Evolutionary conservation across 2,329 filamentous ascomycete species (phyloP), one percentile per base, ranked within the genome.

Genomic region (Diaporthe sp.): DNA sequence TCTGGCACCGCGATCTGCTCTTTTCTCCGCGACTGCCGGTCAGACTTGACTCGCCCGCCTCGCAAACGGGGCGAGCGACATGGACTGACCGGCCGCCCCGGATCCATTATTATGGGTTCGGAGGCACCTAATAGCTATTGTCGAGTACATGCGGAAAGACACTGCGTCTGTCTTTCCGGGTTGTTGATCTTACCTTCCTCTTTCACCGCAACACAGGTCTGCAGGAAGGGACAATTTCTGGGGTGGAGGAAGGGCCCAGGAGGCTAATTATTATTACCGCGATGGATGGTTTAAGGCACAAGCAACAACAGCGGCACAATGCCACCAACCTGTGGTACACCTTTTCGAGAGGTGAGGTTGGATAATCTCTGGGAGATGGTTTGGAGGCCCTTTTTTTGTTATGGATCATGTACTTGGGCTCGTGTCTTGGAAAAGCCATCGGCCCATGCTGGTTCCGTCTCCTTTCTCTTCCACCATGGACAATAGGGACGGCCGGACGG

Each of bases 1-100:
- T 90, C 89, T 87, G 88, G 89, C 86, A 90, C 89, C 90, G 87
- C 88, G 88, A 89, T 89, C 85, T 87, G 83, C 81, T 83, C 79
- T 77, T 72, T 75, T 76, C 70, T 72, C 58, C 69, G 67, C 73
- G 39, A 73, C 55, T 73, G 70, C 69, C 34, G 72, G 72, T 76
- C 59, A 61, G 59, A 79, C 82, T 85, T 81, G 79, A 78, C 79
- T 82, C 49, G 34, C 80, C 77, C 78, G 69, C 72, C 39, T 62
- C 61, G 67, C 68, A 22, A 28, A 42, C 55, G 44, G 28, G 55
- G 73, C 25, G 73, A 34, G 73, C 57, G 34, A 65, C 3, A 31
- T 17, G n/a, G 57, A 65, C 39, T 57, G 73, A 53, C 53, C 79
- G 77, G 81, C 80, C 80, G 79, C 81, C 80, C 80, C 75, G 79